phyloP scores from a whole-genome alignment of 2,329 filamentous ascomycete genomes.

The Xylaria sp. region DNA sequence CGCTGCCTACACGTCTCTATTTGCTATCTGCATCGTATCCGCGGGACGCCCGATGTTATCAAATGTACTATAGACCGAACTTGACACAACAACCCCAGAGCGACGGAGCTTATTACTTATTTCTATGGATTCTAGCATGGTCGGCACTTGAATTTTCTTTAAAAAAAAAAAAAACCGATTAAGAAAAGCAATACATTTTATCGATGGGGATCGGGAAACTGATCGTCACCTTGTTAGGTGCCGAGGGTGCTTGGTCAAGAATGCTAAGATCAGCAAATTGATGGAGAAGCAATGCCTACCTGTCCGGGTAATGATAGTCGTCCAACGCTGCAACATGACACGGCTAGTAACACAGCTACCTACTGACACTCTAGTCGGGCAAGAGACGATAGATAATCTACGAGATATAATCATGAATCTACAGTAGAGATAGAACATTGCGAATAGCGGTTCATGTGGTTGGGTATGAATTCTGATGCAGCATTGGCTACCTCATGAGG shows the following conservation, averaged over 20 bases:
- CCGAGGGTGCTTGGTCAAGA: neutral
- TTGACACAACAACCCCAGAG: neutral
- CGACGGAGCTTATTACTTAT: too few species aligned
- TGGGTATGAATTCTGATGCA: conserved; percentile 21
- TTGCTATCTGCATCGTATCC: conserved; percentile 32
- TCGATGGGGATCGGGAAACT: neutral
- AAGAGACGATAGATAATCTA: conserved; percentile 6
- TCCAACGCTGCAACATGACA: neutral
- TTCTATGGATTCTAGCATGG: too few species aligned
- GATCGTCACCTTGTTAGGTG: conserved; percentile 4
- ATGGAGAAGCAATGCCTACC: neutral
- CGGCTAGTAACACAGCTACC: neutral
- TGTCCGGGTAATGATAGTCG: neutral
- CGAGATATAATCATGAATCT: conserved; percentile 10
- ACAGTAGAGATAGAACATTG: neutral
- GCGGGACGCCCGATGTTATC: conserved; percentile 20
- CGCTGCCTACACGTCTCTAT: conserved; percentile 11
- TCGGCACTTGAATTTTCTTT: too few species aligned
- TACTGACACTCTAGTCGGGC: neutral
- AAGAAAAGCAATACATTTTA: conserved; percentile 6
- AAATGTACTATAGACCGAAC: neutral
- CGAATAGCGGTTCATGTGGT: neutral
- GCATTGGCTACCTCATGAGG: neutral
- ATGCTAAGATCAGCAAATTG: conserved; percentile 17
- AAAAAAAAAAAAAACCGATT: too few species aligned